Conservation (phyloP, 108 stramenopile genomes). For the Epithemia pelagica region DNA sequence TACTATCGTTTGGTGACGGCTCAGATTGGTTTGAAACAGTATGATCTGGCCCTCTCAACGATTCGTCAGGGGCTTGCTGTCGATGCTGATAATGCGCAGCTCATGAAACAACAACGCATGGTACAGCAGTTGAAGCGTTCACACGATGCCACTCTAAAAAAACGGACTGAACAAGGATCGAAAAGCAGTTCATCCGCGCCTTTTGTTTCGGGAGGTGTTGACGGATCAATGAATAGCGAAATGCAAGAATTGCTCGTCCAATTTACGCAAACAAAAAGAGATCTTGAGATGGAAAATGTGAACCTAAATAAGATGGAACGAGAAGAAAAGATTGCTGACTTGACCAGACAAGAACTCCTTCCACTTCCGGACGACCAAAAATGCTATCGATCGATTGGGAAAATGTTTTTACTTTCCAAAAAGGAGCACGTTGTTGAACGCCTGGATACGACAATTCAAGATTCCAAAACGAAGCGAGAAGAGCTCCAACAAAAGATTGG, state of each 20-base stretch:
- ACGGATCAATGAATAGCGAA: slow-evolving; percentile 54
- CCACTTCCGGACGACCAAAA: slow-evolving; percentile 34
- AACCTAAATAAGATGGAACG: slow-evolving; percentile 45
- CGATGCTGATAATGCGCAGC: slow-evolving; percentile 72
- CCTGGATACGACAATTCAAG: slow-evolving; percentile 44
- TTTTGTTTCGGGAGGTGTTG: not conserved
- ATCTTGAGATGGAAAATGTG: slow-evolving; percentile 63
- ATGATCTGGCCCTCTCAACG: slow-evolving; percentile 66
- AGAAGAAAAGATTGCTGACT: slow-evolving; percentile 52
- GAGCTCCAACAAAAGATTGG: slow-evolving; percentile 68
- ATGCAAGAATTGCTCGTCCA: slow-evolving; percentile 75
- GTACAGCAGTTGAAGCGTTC: slow-evolving; percentile 48
- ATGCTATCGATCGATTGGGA: slow-evolving; percentile 72
- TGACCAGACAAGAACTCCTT: slow-evolving; percentile 63
- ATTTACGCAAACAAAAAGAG: slow-evolving; percentile 52
- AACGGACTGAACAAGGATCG: not conserved
- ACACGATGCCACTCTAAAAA: slow-evolving; percentile 4
- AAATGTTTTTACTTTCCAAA: slow-evolving; percentile 70
- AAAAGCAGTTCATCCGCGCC: not conserved
- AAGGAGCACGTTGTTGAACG: slow-evolving; percentile 43
- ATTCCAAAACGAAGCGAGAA: slow-evolving; percentile 38
- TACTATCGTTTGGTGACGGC: slow-evolving; percentile 87
- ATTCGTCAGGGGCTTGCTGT: slow-evolving; percentile 75
- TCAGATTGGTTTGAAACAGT: slow-evolving; percentile 69
- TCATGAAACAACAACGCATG: slow-evolving; percentile 59